Percentiles rank a stretch among this genome's conserved stretches.
These are phyloP conservation scores for Globisporangium mamillatum DNA, from an alignment of 352 stramenopile species.

Conservation along the genomic window DNA sequence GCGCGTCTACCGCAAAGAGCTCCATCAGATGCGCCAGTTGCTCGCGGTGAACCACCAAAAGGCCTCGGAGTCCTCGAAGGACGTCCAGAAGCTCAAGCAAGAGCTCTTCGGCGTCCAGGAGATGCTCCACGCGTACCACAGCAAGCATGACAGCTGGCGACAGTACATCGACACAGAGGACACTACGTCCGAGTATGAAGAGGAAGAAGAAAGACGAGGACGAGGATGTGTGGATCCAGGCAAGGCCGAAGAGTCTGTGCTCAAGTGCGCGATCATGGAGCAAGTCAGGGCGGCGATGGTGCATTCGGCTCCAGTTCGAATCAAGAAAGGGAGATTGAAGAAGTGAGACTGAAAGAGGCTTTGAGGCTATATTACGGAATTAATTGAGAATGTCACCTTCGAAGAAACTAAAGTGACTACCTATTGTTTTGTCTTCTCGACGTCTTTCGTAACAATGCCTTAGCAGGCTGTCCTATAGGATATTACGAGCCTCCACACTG, in stretches of 20 bases:
- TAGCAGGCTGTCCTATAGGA: constrained; percentile 7
- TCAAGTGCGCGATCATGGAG: constrained; percentile 45
- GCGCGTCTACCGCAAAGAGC: constrained; percentile 31
- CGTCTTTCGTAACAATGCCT: background rate
- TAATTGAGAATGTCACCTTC: too few species aligned
- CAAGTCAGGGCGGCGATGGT: constrained; percentile 23
- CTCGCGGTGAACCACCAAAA: constrained; percentile 45
- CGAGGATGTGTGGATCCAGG: background rate
- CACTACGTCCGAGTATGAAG: constrained; percentile 12
- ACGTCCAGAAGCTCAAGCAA: constrained; percentile 48
- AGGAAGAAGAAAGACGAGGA: background rate
- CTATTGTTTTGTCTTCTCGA: background rate
- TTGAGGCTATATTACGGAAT: background rate
- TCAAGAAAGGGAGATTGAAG: background rate
- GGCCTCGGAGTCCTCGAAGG: constrained; percentile 40
- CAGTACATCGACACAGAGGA: constrained; percentile 11
- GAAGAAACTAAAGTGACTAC: background rate
- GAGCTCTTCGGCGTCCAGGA: constrained; percentile 49
- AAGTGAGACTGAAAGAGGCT: background rate
- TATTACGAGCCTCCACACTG: constrained; percentile 3
- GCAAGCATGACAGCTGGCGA: constrained; percentile 3
- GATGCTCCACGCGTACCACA: constrained; percentile 34
- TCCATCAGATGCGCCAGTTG: constrained; percentile 43
- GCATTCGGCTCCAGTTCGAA: background rate
- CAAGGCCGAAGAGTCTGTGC: constrained; percentile 30